Evolutionary conservation across 2,329 filamentous ascomycete species (phyloP), one percentile per base, ranked within the genome.

Genomic region (Knoxdaviesia capensis): DNA sequence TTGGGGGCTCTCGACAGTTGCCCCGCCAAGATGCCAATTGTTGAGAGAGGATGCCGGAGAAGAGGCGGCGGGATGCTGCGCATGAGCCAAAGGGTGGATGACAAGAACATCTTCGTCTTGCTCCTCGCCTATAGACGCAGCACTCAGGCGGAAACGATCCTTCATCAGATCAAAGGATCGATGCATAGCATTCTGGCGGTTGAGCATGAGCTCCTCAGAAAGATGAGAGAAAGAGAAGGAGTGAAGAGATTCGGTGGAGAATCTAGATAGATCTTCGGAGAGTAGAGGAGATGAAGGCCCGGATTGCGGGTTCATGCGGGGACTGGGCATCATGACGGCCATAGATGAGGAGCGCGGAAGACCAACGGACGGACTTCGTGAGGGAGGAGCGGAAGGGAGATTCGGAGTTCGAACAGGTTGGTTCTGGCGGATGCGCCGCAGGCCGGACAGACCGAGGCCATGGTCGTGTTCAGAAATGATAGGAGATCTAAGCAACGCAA

Each of bases 211-310:
- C 47, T 96, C 88, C 54, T 94, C 87, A 3, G 87, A 88, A 59
- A 94, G 87, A 51, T 93, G 84, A 36, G 90, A 85, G 58, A 98
- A 98, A 8, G 88, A 96, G 62, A 98, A 98, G 2, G 90, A 98
- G 59, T 98, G 90, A 39, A 98, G 65, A 5, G 90, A 98, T 56
- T 98, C 90, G 51, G 84, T 85, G 1, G 90, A 88, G 56, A 98
- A 98, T 41, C 87, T 79, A 38, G 78, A 79, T 38, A 98, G 71
- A 55, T 98, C 90, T 63, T 96, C 90, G 53, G 76, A 72, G 54
- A 86, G 85, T 47, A 73, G 73, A 29, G 85, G 84, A 28, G 85
- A 86, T 20, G 68, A 65, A 29, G 79, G 77, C 5, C 69, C 43
- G 6, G 70, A 63, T 30, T 75, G 55, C 10, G 69, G 66, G 11